phyloP scores from a whole-genome alignment of 164 flowering plant genomes.

The Tetrastigma voinierianum region DNA sequence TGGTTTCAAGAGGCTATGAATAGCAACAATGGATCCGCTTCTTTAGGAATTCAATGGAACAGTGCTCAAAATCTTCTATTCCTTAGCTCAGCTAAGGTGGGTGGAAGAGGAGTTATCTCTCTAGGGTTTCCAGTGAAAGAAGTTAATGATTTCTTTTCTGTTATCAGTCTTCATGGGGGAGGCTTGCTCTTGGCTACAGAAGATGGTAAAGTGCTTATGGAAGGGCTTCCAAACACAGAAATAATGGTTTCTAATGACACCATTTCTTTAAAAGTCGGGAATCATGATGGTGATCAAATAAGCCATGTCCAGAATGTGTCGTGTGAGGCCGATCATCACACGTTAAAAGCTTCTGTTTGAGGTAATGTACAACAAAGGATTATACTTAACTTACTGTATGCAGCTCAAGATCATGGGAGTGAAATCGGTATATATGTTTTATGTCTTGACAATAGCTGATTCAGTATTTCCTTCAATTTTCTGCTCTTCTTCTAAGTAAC shows the following conservation, averaged over 20 bases:
- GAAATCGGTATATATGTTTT: slow-evolving; percentile 42
- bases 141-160: slow-evolving; percentile 23
- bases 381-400: slow-evolving; percentile 36
- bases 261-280: slow-evolving; percentile 19
- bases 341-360: slow-evolving; percentile 4
- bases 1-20: slow-evolving; percentile 43
- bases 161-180: slow-evolving; percentile 29
- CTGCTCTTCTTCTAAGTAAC: background rate
- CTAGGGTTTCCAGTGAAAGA: slow-evolving; percentile 41
- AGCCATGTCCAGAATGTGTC: slow-evolving; percentile 18
- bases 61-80: slow-evolving; percentile 21
- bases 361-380: slow-evolving; percentile 15
- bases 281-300: slow-evolving; percentile 9
- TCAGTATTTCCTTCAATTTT: background rate
- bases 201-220: slow-evolving; percentile 40
- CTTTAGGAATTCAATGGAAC: slow-evolving; percentile 36
- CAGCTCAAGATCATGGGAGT: slow-evolving; percentile 43
- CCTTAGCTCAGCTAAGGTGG: slow-evolving; percentile 25
- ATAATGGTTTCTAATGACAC: slow-evolving; percentile 13
- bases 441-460: background rate
- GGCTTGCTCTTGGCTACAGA: slow-evolving; percentile 38
- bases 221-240: slow-evolving; percentile 26
- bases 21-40: slow-evolving; percentile 25
- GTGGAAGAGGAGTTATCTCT: slow-evolving; percentile 38
- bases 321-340: slow-evolving; percentile 21